These are phyloP conservation scores for Podila epicladia DNA, from an alignment of 192 early-diverging fungal species.

Conservation along the genomic window DNA sequence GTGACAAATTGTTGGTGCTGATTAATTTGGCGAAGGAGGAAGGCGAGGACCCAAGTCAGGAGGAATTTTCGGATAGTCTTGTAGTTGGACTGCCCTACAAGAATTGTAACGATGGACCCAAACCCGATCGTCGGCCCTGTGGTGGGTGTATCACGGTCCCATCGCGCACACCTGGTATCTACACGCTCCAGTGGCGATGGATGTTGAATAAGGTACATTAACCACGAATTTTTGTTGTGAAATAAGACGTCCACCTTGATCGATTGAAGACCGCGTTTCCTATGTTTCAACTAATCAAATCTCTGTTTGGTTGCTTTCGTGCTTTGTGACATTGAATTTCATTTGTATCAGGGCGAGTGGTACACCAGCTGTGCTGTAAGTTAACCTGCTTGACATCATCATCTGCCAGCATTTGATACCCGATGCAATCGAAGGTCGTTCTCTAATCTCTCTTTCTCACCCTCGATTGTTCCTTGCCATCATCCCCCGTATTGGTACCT, in stretches of 20 bases:
- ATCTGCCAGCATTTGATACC: not conserved
- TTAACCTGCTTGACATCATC: not conserved
- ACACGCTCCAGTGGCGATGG: conserved; percentile 36
- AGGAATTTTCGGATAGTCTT: not conserved
- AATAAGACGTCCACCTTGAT: no score
- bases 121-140: conserved; percentile 2
- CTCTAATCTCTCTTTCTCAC: not conserved
- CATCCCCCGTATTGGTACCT: not conserved
- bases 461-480: not conserved
- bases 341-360: conserved; percentile 15
- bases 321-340: not conserved
- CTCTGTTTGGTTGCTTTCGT: not conserved
- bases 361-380: conserved; percentile 44
- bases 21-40: not conserved
- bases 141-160: conserved; percentile 29
- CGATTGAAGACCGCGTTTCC: no score
- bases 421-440: not conserved
- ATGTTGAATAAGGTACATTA: conserved; percentile 8
- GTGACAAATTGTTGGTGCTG: not conserved
- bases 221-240: no score
- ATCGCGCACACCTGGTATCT: conserved; percentile 1
- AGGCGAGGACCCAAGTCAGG: not conserved
- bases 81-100: not conserved
- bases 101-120: not conserved
- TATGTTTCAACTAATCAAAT: no score